Evolutionary conservation across 345 rosid genomes (phyloP).

Genomic region (Aquilaria malaccensis): DNA sequence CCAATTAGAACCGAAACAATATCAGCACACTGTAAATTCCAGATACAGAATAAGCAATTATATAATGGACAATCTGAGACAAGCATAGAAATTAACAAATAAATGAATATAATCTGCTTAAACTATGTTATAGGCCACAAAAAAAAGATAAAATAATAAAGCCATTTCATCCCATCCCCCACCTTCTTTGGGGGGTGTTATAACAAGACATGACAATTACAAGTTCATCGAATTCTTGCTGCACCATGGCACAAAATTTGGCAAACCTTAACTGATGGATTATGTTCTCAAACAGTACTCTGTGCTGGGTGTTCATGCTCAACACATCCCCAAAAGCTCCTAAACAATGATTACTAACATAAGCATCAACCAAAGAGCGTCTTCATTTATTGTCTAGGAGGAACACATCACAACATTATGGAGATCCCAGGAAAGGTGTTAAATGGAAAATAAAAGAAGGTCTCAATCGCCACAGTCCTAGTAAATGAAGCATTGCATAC

Average conservation of each 20-base stretch:
- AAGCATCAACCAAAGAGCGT: no score
- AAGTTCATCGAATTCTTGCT: conserved; percentile 45
- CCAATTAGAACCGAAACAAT: conserved; percentile 64
- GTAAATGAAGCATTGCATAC: no score
- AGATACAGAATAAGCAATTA: not conserved
- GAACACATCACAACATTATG: no score
- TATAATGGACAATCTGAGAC: no score
- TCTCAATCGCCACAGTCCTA: no score
- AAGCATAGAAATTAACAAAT: no score
- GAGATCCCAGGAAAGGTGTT: no score
- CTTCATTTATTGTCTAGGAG: no score
- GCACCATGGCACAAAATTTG: conserved; percentile 46
- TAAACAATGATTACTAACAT: not conserved
- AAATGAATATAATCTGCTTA: no score
- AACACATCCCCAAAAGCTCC: conserved; percentile 41
- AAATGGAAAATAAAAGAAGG: no score
- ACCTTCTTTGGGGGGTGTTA: not conserved
- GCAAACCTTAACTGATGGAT: conserved; percentile 63
- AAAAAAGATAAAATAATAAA: not conserved
- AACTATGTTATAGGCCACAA: no score
- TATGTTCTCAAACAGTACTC: conserved; percentile 56
- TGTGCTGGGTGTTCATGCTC: conserved; percentile 40
- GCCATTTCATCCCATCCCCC: not conserved
- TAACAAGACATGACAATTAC: conserved; percentile 24
- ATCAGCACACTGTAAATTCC: conserved; percentile 41